A percentile compares a stretch with the other conserved stretches of the same genome.
phyloP scores from a whole-genome alignment of 331 rosid genomes.

The Erythrophleum ivorense region DNA sequence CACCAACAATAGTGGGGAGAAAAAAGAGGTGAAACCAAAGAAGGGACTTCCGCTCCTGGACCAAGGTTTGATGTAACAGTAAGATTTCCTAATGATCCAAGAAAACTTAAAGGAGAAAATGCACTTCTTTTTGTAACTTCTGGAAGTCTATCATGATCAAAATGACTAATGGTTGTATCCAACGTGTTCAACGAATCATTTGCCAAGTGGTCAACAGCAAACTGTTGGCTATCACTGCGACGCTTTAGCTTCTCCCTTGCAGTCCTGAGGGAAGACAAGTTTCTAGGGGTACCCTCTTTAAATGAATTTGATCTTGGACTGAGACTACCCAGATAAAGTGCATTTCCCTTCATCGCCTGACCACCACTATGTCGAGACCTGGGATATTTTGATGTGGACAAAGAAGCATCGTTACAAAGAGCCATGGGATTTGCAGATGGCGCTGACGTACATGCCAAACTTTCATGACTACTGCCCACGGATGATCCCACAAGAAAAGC shows the following conservation, averaged over 20 bases:
- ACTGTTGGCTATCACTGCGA: slow-evolving; percentile 58
- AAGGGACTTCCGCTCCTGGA: slow-evolving; percentile 54
- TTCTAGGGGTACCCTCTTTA: slow-evolving; percentile 83
- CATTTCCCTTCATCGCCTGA: slow-evolving; percentile 67
- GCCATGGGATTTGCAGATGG: slow-evolving; percentile 38
- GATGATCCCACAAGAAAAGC: slow-evolving; percentile 87
- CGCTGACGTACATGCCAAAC: slow-evolving; percentile 43
- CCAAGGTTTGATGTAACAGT: slow-evolving; percentile 51
- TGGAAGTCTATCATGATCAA: slow-evolving; percentile 52
- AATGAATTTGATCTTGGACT: slow-evolving; percentile 93
- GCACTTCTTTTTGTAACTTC: slow-evolving; percentile 43
- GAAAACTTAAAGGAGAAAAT: slow-evolving; percentile 55
- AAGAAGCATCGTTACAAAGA: slow-evolving; percentile 43
- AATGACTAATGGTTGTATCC: slow-evolving; percentile 44
- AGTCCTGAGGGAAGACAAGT: slow-evolving; percentile 64
- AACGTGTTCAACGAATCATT: slow-evolving; percentile 41
- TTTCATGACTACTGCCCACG: slow-evolving; percentile 45
- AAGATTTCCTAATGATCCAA: slow-evolving; percentile 67
- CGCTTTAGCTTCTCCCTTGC: slow-evolving; percentile 79
- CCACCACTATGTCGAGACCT: slow-evolving; percentile 68
- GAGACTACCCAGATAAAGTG: slow-evolving; percentile 74
- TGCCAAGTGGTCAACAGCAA: slow-evolving; percentile 53
- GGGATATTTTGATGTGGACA: slow-evolving; percentile 58
- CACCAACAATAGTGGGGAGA: slow-evolving; percentile 97
- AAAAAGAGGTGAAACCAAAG: slow-evolving; percentile 65